Percentiles rank a stretch among this genome's conserved stretches.
phyloP scores from a whole-genome alignment of 2,329 filamentous ascomycete species.

The Metarhizium anisopliae region DNA sequence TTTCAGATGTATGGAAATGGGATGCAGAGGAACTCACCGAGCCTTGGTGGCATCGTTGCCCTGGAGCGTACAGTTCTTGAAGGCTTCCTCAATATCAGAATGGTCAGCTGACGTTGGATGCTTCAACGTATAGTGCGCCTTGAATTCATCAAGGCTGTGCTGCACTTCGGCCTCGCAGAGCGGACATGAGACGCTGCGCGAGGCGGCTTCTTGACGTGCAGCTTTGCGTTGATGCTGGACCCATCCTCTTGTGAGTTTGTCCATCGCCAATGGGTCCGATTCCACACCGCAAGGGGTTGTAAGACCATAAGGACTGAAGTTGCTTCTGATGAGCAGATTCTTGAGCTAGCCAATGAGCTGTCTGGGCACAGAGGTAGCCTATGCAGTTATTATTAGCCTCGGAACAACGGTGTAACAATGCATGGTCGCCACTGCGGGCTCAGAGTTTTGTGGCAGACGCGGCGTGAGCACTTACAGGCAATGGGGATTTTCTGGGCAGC shows the following conservation, averaged over 20 bases:
- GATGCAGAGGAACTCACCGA: background rate
- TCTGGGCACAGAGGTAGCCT: background rate
- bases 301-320: background rate
- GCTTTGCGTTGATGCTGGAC: conserved; percentile 15
- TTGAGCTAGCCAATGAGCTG: background rate
- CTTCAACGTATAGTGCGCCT: conserved; percentile 12
- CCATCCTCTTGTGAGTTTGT: conserved; percentile 12
- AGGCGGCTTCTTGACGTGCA: conserved; percentile 12
- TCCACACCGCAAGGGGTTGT: background rate
- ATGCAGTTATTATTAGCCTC: background rate
- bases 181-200: conserved; percentile 11
- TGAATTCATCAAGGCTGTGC: conserved; percentile 17
- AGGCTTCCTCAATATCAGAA: conserved; percentile 16
- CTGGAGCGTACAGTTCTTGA: conserved; percentile 13
- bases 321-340: background rate
- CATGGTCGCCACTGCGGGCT: no score
- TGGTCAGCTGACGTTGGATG: conserved; percentile 15
- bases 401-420: background rate
- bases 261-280: conserved; percentile 4
- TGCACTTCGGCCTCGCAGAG: conserved; percentile 16
- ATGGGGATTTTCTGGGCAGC: background rate
- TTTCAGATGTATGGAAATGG: no score
- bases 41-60: background rate
- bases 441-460: no score
- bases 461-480: no score